Base-by-base conservation (phyloP, 1,284 basidiomycete genomes). In the Stereum hirsutum region DNA sequence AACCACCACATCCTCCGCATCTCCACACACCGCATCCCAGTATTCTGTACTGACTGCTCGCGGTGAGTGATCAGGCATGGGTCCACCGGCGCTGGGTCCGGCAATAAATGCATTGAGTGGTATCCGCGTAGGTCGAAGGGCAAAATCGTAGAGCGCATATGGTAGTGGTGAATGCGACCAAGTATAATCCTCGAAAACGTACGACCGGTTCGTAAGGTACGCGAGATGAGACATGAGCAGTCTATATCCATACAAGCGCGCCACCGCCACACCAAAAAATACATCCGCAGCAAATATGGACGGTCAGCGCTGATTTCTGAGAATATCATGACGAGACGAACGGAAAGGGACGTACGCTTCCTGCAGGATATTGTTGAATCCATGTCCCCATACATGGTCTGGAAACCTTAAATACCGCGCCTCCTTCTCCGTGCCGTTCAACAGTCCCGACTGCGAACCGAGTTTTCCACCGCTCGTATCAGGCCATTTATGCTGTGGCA, bases 11-110 rank as follows among this genome's bases (percentile, higher is more conserved):
- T 60, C 54, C 19, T 63, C 49, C 2, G 62, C 62, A 45, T 19
- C 7, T n/a, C n/a, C n/a, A 21, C 69, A 71, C 3, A 68, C 60
- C 45, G 54, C 49, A 23, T 62, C 51, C 49, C 63, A 71, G 49
- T 62, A 63, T 7, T 54, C 52, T 26, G 54, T 53, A 12, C 53
- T 55, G 8, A 71, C 61, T 5, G 65, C 54, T 6, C 60, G 57
- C 10, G 68, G 68, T n/a, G n/a, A n/a, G n/a, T n/a, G n/a, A 0
- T 49, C 36, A 5, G 60, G 56, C 54, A 63, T 62, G 14, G 52
- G 40, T 5, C 58, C 65, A 10, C 69, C 69, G 0, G 62, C 67
- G 35, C 64, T 60, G 1, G 68, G 61, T 14, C 69, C 68, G 60
- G 45, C 44, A 32, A 54, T 53, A 36, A 54, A 53, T n/a, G 48